Percentiles rank a stretch among this genome's conserved stretches.
Evolutionary conservation across 202 grass and related monocot species (phyloP).

Genomic region (Brachypodium distachyon): DNA sequence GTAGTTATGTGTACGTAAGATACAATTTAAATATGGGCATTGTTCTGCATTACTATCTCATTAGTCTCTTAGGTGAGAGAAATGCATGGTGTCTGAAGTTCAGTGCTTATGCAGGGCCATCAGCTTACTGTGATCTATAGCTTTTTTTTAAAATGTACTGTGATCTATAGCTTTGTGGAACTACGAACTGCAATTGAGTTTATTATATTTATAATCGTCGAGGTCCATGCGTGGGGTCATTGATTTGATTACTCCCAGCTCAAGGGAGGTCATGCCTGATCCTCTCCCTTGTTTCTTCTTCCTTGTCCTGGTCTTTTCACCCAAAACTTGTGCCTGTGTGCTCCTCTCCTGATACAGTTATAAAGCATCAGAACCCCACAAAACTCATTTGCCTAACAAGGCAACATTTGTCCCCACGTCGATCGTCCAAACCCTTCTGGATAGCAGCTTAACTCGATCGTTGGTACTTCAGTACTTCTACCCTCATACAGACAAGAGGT

Average conservation of each 20-base stretch:
- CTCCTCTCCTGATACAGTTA: conserved; percentile 22
- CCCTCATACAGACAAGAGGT: neutral
- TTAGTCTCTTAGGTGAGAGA: neutral
- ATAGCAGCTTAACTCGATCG: conserved; percentile 10
- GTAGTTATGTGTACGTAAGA: neutral
- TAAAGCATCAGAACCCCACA: conserved; percentile 26
- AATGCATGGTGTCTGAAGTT: neutral
- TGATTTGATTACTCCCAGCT: conserved; percentile 25
- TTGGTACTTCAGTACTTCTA: no score
- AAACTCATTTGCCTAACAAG: conserved; percentile 35
- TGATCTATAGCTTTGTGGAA: no score
- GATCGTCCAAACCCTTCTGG: conserved; percentile 25
- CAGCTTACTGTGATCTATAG: neutral
- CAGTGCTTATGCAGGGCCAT: neutral
- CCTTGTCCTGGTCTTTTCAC: conserved; percentile 31
- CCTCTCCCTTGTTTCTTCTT: conserved; percentile 29
- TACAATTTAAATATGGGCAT: neutral
- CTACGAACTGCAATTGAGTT: neutral
- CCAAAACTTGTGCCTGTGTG: conserved; percentile 13
- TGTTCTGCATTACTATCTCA: neutral
- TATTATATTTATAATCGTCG: neutral
- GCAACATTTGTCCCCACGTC: conserved; percentile 38
- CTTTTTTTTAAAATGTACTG: no score
- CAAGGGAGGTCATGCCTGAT: conserved; percentile 19
- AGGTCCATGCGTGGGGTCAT: neutral